Conservation (phyloP, 306 rosid species). For the Malus sieversii region DNA sequence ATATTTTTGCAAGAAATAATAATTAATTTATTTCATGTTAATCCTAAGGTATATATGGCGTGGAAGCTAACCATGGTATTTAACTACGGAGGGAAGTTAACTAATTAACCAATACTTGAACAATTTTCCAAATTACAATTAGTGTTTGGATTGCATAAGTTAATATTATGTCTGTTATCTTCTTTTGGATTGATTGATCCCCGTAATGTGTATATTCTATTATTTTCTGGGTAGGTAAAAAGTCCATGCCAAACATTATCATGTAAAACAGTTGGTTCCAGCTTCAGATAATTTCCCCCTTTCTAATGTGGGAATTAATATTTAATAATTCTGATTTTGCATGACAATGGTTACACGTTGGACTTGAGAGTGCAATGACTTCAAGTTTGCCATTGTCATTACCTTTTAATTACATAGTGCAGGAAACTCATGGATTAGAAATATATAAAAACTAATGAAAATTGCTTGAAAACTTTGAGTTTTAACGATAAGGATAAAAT, state of each 20-base stretch:
- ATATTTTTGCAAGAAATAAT: not conserved
- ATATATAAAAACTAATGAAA: too few relatives aligned
- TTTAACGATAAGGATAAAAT: too few relatives aligned
- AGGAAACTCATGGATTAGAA: not conserved
- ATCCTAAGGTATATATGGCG: not conserved
- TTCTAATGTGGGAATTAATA: not conserved
- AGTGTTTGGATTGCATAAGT: not conserved
- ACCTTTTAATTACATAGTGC: not conserved
- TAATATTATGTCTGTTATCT: not conserved
- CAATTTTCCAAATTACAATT: not conserved
- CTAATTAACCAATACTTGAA: not conserved
- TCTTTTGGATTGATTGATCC: not conserved
- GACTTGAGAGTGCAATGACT: not conserved
- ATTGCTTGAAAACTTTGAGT: too few relatives aligned
- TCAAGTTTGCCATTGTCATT: not conserved
- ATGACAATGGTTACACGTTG: not conserved
- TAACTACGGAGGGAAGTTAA: not conserved
- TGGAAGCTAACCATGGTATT: not conserved
- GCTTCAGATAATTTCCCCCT: not conserved
- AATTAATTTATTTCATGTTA: not conserved
- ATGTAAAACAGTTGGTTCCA: not conserved
- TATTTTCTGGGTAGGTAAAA: slow-evolving; percentile 4
- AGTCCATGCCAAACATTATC: slow-evolving; percentile 6
- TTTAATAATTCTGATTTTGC: not conserved
- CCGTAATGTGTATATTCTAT: not conserved